These are phyloP conservation scores for Coniochaeta sp. DNA, from an alignment of 2,329 filamentous ascomycete genomes.

Conservation along the genomic window DNA sequence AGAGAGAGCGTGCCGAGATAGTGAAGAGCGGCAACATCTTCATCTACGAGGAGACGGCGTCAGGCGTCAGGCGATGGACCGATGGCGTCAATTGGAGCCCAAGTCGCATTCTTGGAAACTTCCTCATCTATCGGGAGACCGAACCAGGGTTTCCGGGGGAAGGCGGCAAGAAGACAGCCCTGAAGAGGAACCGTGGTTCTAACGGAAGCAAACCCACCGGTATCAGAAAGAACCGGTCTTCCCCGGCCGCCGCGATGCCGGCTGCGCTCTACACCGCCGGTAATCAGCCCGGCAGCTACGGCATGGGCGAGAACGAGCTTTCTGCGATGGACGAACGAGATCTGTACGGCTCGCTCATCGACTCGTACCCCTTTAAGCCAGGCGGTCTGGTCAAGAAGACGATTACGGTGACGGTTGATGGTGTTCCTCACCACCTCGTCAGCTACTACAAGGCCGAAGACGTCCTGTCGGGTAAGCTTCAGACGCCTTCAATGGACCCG, in stretches of 20 bases:
- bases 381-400: constrained; percentile 87
- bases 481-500: constrained; percentile 49
- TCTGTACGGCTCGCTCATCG: constrained; percentile 76
- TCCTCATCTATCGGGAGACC: constrained; percentile 78
- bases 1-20: constrained; percentile 68
- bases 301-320: constrained; percentile 16
- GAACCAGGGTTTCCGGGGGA: constrained; percentile 64
- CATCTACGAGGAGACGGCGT: constrained; percentile 86
- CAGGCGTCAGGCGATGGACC: constrained; percentile 91
- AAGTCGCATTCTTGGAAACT: constrained; percentile 77
- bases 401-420: constrained; percentile 61
- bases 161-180: constrained; percentile 77
- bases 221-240: background rate
- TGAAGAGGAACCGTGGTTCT: constrained; percentile 47
- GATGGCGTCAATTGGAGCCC: constrained; percentile 90
- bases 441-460: constrained; percentile 84
- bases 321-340: constrained; percentile 20
- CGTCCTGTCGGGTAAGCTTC: constrained; percentile 55
- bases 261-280: background rate
- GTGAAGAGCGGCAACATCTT: constrained; percentile 83
- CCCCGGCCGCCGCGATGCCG: background rate
- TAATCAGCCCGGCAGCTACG: background rate
- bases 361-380: constrained; percentile 81
- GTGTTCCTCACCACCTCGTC: constrained; percentile 76
- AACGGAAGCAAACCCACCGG: constrained; percentile 28